phyloP scores from a whole-genome alignment of 768 basidiomycete genomes.

The Suillus spraguei region DNA sequence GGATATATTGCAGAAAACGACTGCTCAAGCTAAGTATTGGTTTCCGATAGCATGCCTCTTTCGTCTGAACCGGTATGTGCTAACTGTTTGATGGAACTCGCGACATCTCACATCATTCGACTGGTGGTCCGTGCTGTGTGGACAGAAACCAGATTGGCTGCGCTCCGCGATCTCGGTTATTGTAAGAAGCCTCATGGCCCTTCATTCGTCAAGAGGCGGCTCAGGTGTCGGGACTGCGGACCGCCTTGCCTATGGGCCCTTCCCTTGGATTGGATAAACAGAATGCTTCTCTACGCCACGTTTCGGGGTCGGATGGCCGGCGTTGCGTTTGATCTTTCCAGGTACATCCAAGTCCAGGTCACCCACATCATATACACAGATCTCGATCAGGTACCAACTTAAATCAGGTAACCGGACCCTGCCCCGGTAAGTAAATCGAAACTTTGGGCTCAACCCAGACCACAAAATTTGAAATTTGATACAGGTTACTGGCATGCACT shows the following conservation, averaged over 20 bases:
- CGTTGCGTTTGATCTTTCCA: conserved; percentile 53
- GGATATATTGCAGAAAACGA: conserved; percentile 60
- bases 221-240: conserved; percentile 63
- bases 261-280: conserved; percentile 12
- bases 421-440: too few relatives aligned
- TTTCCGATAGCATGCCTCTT: conserved; percentile 12
- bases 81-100: not conserved
- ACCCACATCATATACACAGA: too few relatives aligned
- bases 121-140: conserved; percentile 69
- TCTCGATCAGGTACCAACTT: too few relatives aligned
- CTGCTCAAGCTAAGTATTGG: conserved; percentile 33
- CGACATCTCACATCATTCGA: conserved; percentile 22
- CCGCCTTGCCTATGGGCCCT: conserved; percentile 53
- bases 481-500: not conserved
- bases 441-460: too few relatives aligned
- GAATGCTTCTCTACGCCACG: conserved; percentile 64
- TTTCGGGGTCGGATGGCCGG: conserved; percentile 41
- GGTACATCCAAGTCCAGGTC: conserved; percentile 48
- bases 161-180: conserved; percentile 39
- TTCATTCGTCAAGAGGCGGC: conserved; percentile 41
- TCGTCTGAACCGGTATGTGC: conserved; percentile 12
- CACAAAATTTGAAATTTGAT: too few relatives aligned
- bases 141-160: conserved; percentile 58
- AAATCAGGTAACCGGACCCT: too few relatives aligned
- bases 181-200: conserved; percentile 27